Evolutionary conservation across 768 basidiomycete genomes (phyloP).

Genomic region (Heimioporus sp.): DNA sequence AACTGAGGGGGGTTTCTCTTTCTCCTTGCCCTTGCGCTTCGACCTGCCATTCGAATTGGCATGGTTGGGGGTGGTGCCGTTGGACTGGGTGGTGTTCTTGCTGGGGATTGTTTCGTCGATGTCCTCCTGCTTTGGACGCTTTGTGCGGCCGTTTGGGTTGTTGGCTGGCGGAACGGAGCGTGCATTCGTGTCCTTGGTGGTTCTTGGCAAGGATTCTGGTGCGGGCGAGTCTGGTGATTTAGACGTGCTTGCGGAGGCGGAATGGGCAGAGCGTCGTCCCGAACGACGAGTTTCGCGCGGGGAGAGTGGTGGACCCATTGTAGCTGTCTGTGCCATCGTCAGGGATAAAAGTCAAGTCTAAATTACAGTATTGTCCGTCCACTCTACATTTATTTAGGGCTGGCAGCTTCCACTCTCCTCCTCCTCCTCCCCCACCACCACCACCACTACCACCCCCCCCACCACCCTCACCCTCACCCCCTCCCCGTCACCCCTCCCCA

Average conservation of each 20-base stretch:
- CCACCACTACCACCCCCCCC: no score
- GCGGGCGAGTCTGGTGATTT: conserved; percentile 72
- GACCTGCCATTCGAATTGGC: conserved; percentile 37
- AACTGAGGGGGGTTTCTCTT: conserved; percentile 45
- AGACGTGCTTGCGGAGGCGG: conserved; percentile 62
- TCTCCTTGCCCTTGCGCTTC: conserved; percentile 68
- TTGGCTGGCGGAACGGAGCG: conserved; percentile 40
- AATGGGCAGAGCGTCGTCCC: conserved; percentile 68
- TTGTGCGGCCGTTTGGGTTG: conserved; percentile 43
- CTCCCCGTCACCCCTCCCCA: not conserved
- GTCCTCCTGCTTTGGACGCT: conserved; percentile 75
- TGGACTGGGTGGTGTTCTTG: conserved; percentile 41
- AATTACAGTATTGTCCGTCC: not conserved
- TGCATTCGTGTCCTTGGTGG: conserved; percentile 34
- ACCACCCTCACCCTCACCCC: not conserved
- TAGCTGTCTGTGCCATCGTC: conserved; percentile 59
- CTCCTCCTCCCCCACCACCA: not conserved
- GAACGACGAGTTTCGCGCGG: conserved; percentile 78
- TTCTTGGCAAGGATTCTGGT: conserved; percentile 46
- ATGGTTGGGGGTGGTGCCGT: conserved; percentile 30
- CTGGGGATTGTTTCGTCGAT: conserved; percentile 53
- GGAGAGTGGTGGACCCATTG: conserved; percentile 77
- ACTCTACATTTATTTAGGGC: conserved; percentile 35
- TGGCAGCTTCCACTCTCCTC: conserved; percentile 24
- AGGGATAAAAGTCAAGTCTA: conserved; percentile 10